A percentile compares a stretch with the other conserved stretches of the same genome.
These are phyloP conservation scores for Schwanniomyces sp. DNA, from an alignment of 805 yeast genomes.

Conservation along the genomic window DNA sequence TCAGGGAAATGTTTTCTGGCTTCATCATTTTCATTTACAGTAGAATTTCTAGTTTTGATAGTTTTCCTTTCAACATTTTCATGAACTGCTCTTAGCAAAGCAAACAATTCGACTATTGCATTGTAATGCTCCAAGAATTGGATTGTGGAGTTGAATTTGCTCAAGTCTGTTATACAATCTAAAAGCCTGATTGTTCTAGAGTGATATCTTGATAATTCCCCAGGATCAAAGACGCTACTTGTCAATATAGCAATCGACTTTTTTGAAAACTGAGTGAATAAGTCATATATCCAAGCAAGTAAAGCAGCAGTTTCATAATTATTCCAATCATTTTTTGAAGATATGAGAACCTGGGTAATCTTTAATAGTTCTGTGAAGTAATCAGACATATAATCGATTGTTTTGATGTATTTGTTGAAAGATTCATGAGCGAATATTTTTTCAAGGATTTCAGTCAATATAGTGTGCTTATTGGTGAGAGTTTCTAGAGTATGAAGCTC, in stretches of 20 bases:
- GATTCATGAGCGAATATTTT: constrained; percentile 29
- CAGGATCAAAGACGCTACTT: constrained; percentile 8
- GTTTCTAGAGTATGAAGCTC: constrained; percentile 10
- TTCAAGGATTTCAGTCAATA: constrained; percentile 19
- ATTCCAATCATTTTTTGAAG: constrained; percentile 43
- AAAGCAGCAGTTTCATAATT: constrained; percentile 35
- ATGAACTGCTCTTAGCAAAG: constrained; percentile 41
- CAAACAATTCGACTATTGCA: constrained; percentile 32
- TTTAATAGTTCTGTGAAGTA: constrained; percentile 16
- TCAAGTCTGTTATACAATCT: constrained; percentile 43
- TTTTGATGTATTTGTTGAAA: constrained; percentile 22
- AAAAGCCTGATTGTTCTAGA: constrained; percentile 21
- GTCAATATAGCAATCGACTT: constrained; percentile 14
- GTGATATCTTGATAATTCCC: constrained; percentile 12
- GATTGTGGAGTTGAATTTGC: constrained; percentile 40
- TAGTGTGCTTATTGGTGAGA: constrained; percentile 11
- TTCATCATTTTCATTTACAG: constrained; percentile 9
- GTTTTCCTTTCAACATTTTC: constrained; percentile 34
- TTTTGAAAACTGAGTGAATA: constrained; percentile 18
- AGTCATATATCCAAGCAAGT: constrained; percentile 41
- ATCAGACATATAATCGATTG: not conserved
- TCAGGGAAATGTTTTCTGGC: constrained; percentile 49
- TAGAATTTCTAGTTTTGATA: constrained; percentile 19
- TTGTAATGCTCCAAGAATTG: constrained; percentile 42
- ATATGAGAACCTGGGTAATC: constrained; percentile 33